Evolutionary conservation across 192 early-diverging fungal genomes (phyloP), one percentile per base, ranked within the genome.

Genomic region (Jimgerdemannia flammicorona): DNA sequence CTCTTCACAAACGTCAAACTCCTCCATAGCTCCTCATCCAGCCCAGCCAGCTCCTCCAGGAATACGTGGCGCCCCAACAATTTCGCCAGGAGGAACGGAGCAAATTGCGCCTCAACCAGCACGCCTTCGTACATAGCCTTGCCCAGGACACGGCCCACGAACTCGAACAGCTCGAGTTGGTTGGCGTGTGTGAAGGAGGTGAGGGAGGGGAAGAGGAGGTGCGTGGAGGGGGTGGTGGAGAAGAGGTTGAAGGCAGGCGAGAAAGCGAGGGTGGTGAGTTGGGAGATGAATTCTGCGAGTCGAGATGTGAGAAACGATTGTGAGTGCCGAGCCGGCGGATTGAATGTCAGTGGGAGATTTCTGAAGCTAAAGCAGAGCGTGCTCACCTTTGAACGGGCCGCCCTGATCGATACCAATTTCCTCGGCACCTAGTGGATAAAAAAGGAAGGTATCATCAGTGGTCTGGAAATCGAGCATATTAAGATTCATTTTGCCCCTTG

Each of bases 371-470:
- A 71, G 59, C 88, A 89, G 72, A 88, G 72, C 0, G 80, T 84
- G 40, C 44, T 67, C 49, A 78, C 91, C 91, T 80, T 95, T 95
- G 78, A 95, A 95, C 3, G 94, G 90, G 7, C 94, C 93, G 3
- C 92, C 92, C 74, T 93, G 93, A 80, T 95, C 94, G 29, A 95
- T 92, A 9, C 94, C 94, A 14, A 89, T 90, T 76, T 95, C 94
- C 4, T 84, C 84, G 2, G 84, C 66, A 6, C 91, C 91, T 74
- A 82, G 79, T 41, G 78, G 74, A 73, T 71, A 78, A 20, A 86
- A 74, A 29, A 29, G 29, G 29, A 29, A 29, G 29, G 29, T 29
- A 29, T 1, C 29, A 29, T 29, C 29, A 29, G 1, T 29, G 29
- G 29, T 29, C 29, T 1, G 29, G 29, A 29, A 29, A 29, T 29